Base-by-base conservation (phyloP, 345 rosid genomes). In the Eucalyptus fibrosa region DNA sequence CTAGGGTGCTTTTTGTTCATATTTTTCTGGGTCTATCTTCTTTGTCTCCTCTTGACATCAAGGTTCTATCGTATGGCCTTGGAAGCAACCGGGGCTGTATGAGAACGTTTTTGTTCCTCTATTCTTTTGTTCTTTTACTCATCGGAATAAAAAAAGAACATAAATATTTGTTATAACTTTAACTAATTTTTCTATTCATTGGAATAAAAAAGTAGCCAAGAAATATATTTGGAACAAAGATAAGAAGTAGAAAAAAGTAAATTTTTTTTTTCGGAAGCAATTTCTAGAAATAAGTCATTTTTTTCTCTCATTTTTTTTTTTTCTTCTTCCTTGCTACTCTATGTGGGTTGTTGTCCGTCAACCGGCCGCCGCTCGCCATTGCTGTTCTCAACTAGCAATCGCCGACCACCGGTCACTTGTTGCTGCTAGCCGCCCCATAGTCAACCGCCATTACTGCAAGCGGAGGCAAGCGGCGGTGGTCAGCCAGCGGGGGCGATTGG, bases 331-430 rank as follows among this genome's bases (percentile, higher is more conserved):
- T 7, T 53, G 56, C 0, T 18, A 0, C 9, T 51, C 56, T 0
- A 1, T 0, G 4, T 1, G 3, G 23, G 23, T 1, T 0, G 9
- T 0, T 18, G 0, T 51, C 3, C 4, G 9, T 51, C 2, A 0
- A 0, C 1, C 3, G 4, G 21, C 19, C 1, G 3, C 55, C 21
- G 0, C 24, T 19, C 4, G 0, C 0, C 23, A 0, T 53, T 53
- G 2, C 0, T 53, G 4, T 53, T 0, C 56, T 53, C 4, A 0
- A 0, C 24, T 53, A 53, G 24, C 10, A 18, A 4, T 0, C 1
- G 2, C 10, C 0, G 0, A 53, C 1, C 24, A 0, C 0, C 4
- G 0, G 24, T 19, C 0, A 0, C 56, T 0, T 24, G 0, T 53
- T 19, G 24, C 0, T 53, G 1, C 1, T 53, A 0, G 24, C 24